phyloP scores from a whole-genome alignment of 805 yeast genomes.

The Candida nonsorbophila region DNA sequence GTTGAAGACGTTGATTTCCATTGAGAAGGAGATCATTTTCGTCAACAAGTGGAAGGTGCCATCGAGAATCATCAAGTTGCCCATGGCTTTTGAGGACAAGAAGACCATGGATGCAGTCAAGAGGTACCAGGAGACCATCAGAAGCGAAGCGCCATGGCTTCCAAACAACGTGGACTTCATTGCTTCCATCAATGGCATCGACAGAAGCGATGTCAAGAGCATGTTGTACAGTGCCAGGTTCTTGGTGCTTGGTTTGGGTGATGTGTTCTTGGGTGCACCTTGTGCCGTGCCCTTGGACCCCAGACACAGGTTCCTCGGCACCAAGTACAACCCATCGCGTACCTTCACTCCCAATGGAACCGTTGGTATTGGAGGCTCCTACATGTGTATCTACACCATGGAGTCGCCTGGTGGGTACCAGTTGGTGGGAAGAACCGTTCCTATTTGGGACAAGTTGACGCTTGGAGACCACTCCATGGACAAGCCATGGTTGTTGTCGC shows the following conservation, averaged over 20 bases:
- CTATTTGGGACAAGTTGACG: slow-evolving; percentile 93
- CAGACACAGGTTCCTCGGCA: slow-evolving; percentile 84
- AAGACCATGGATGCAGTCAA: slow-evolving; percentile 85
- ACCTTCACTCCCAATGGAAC: slow-evolving; percentile 95
- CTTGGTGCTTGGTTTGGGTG: slow-evolving; percentile 93
- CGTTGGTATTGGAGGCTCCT: slow-evolving; percentile 98
- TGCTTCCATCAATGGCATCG: slow-evolving; percentile 80
- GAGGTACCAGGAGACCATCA: slow-evolving; percentile 89
- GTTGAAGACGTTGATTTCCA: slow-evolving; percentile 59
- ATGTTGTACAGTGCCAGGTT: slow-evolving; percentile 87
- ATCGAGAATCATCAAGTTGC: slow-evolving; percentile 77
- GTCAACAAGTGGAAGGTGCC: slow-evolving; percentile 81
- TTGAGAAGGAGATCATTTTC: slow-evolving; percentile 69
- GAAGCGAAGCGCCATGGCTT: slow-evolving; percentile 93
- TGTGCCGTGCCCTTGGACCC: slow-evolving; percentile 98
- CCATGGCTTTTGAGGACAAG: slow-evolving; percentile 95
- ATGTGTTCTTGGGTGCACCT: slow-evolving; percentile 96
- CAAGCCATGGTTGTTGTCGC: slow-evolving; percentile 82
- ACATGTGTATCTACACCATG: slow-evolving; percentile 98
- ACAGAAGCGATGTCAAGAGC: slow-evolving; percentile 69
- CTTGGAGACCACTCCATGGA: slow-evolving; percentile 58
- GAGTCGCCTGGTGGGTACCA: slow-evolving; percentile 99
- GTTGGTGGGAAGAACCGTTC: slow-evolving; percentile 92
- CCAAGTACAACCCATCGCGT: slow-evolving; percentile 94
- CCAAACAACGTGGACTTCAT: slow-evolving; percentile 97